These are phyloP conservation scores for Fusarium solani-melongenae DNA, from an alignment of 2,329 filamentous ascomycete genomes.

Conservation along the genomic window DNA sequence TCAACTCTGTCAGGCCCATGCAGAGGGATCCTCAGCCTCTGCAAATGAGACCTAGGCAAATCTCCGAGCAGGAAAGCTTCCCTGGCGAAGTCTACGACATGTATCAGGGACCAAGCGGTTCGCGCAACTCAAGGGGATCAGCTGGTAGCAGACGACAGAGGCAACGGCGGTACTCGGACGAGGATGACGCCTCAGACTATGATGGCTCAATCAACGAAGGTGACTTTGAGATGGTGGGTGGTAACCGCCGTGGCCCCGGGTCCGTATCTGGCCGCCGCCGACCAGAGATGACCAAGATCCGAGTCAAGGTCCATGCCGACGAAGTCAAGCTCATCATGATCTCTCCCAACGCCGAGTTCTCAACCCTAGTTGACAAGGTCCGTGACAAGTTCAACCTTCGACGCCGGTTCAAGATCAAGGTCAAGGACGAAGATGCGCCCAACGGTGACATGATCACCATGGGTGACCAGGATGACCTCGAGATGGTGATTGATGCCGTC, in stretches of 20 bases:
- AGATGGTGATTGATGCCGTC: slow-evolving; percentile 81
- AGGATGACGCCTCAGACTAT: slow-evolving; percentile 82
- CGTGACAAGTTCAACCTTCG: slow-evolving; percentile 86
- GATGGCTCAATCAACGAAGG: slow-evolving; percentile 75
- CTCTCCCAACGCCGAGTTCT: slow-evolving; percentile 75
- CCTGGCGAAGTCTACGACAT: slow-evolving; percentile 77
- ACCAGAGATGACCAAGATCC: slow-evolving; percentile 79
- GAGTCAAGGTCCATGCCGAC: slow-evolving; percentile 91
- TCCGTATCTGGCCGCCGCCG: slow-evolving; percentile 65
- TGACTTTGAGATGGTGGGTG: slow-evolving; percentile 82
- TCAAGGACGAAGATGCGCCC: slow-evolving; percentile 80
- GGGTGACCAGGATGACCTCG: slow-evolving; percentile 94
- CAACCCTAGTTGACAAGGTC: slow-evolving; percentile 80
- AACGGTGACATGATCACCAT: slow-evolving; percentile 95
- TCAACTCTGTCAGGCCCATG: slow-evolving; percentile 56
- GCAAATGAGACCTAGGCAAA: slow-evolving; percentile 46
- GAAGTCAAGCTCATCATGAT: slow-evolving; percentile 96
- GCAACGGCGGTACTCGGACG: slow-evolving; percentile 77
- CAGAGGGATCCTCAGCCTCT: slow-evolving; percentile 51
- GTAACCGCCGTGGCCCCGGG: slow-evolving; percentile 56
- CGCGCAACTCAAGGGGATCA: slow-evolving; percentile 46
- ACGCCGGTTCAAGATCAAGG: slow-evolving; percentile 87
- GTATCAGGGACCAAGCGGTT: slow-evolving; percentile 59
- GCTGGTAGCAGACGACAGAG: slow-evolving; percentile 52
- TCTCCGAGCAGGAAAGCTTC: slow-evolving; percentile 70